Evolutionary conservation across 83 land plant genomes (phyloP).

Genomic region (Picea abies): DNA sequence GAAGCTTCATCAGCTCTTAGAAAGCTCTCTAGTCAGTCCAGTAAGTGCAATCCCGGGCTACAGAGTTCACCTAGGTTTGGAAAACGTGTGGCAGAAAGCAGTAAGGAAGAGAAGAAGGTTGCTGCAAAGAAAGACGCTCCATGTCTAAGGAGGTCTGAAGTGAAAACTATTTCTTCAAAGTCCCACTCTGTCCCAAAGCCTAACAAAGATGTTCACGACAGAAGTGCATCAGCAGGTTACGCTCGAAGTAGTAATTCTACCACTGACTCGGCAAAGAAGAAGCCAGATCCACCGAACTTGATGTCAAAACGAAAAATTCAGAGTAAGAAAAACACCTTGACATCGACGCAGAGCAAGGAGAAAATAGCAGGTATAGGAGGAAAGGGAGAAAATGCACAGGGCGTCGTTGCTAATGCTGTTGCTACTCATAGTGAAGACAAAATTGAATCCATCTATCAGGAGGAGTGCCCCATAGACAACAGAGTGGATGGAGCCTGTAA

Average conservation of each 20-base stretch:
- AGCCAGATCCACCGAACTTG: background rate
- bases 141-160: background rate
- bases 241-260: background rate
- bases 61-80: background rate
- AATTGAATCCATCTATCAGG: background rate
- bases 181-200: background rate
- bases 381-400: background rate
- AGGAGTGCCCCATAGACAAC: background rate
- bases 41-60: background rate
- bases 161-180: background rate
- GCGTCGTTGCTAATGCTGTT: background rate
- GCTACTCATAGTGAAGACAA: background rate
- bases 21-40: background rate
- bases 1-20: background rate
- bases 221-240: background rate
- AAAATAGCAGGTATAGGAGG: background rate
- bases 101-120: background rate
- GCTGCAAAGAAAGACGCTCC: background rate
- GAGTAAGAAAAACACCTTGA: background rate
- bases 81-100: background rate
- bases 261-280: constrained; percentile 9
- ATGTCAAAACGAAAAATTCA: background rate
- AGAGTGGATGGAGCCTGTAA: background rate
- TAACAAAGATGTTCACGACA: background rate
- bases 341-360: background rate